Evolutionary conservation across 2,329 filamentous ascomycete genomes (phyloP), one percentile per base, ranked within the genome.

Genomic region (Hysterium pulicare): DNA sequence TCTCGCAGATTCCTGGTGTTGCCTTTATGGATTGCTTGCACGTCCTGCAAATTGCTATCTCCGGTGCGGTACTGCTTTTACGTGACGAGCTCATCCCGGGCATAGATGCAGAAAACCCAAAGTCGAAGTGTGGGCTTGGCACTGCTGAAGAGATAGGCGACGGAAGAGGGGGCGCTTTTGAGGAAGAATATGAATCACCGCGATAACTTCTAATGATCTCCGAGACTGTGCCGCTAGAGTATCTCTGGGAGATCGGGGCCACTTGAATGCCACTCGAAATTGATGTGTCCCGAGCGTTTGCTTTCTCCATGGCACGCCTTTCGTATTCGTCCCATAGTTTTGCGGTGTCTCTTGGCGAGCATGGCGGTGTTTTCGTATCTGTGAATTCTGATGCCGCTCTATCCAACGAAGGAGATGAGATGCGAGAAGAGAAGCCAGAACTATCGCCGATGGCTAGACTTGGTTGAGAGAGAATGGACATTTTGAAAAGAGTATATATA

Each of bases 241-340:
- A 37, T 4, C 51, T 48, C 21, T 54, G 49, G 4, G 52, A 47
- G 34, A 46, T 48, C 17, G 43, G 38, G 11, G 44, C 31, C 21
- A 48, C 47, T 7, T 46, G 50, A 30, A 44, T 36, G 20, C 16
- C 38, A 1, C 22, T 39, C 5, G 28, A 16, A 20, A 15, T 41
- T 13, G 37, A 46, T 10, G 36, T 46, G 9, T 65, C 58, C 44
- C 61, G 55, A 44, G 46, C 54, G 42, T 41, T 61, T 41, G 54
- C 59, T 32, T 59, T 61, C 39, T 64, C 60, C 13, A 58, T 41
- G 8, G 62, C 62, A 30, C 49, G 48, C 43, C 45, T 58, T 42
- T 66, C 63, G 31, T 61, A 63, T 40, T 61, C 57, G 24, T 67
- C 62, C 62, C 60, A 65, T n/a, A 61, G 34, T 40, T 58, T 53